These are phyloP conservation scores for Capillidium rhysosporum DNA, from an alignment of 371 early-diverging fungal genomes.

Conservation along the genomic window DNA sequence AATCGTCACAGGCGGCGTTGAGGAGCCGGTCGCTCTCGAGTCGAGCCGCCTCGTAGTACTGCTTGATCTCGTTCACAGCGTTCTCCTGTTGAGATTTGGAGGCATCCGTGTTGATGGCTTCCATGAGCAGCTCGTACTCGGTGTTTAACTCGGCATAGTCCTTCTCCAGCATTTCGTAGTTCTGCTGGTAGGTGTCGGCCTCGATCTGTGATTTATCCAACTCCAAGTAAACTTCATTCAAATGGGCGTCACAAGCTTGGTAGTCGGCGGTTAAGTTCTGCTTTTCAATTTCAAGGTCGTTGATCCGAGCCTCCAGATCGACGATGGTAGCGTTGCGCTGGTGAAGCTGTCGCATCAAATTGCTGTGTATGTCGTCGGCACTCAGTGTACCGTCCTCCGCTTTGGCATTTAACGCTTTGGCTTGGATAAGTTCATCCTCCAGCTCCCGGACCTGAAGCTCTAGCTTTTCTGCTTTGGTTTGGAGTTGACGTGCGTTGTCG, in stretches of 20 bases:
- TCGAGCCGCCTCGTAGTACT: not conserved
- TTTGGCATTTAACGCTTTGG: not conserved
- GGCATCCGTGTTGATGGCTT: not conserved
- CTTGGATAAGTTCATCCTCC: not conserved
- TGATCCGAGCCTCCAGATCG: not conserved
- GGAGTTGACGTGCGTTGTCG: too few relatives aligned
- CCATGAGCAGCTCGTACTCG: not conserved
- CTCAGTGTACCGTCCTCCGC: not conserved
- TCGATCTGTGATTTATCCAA: not conserved
- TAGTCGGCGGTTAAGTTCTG: not conserved
- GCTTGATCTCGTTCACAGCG: not conserved
- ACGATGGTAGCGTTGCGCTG: not conserved
- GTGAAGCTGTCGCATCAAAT: not conserved
- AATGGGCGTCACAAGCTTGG: not conserved
- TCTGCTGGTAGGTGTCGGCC: not conserved
- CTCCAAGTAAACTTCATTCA: not conserved
- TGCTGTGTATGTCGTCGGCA: not conserved
- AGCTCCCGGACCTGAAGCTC: not conserved
- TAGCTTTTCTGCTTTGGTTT: not conserved
- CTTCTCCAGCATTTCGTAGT: not conserved
- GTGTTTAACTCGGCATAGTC: not conserved
- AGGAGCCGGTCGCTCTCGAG: not conserved
- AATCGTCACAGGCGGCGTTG: not conserved
- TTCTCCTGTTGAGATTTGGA: not conserved
- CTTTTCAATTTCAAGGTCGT: not conserved